Conservation (phyloP, 306 rosid species). For the Dryas octopetala region DNA sequence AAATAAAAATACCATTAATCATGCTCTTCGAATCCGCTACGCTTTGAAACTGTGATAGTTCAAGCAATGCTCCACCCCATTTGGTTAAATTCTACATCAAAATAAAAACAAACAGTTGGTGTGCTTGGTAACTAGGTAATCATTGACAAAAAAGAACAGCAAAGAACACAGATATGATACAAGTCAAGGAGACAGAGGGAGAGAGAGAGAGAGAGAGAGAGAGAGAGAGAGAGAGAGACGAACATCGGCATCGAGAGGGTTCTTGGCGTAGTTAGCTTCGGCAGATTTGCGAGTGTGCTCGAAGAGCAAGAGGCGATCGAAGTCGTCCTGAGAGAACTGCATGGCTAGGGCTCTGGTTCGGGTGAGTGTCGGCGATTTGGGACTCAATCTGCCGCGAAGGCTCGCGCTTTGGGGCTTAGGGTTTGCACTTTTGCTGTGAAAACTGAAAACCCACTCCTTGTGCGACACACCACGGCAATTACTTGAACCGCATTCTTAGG, state of each 20-base stretch:
- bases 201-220: not conserved
- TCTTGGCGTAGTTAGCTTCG: slow-evolving; percentile 52
- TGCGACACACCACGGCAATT: not conserved
- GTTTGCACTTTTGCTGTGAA: not conserved
- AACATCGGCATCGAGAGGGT: slow-evolving; percentile 78
- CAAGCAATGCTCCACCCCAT: slow-evolving; percentile 80
- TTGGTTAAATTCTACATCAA: slow-evolving; percentile 60
- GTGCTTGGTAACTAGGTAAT: too few relatives aligned
- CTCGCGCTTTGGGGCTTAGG: not conserved
- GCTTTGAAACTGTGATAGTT: slow-evolving; percentile 62
- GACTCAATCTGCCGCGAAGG: not conserved
- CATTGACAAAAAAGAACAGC: too few relatives aligned
- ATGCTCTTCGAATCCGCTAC: slow-evolving; percentile 46
- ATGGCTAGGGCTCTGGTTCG: slow-evolving; percentile 28
- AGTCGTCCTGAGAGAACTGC: slow-evolving; percentile 64
- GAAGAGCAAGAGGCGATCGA: slow-evolving; percentile 49
- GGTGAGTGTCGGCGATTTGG: not conserved
- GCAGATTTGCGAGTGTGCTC: slow-evolving; percentile 60
- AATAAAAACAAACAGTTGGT: not conserved
- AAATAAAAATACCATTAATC: slow-evolving; percentile 47
- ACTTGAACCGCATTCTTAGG: too few relatives aligned
- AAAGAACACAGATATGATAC: too few relatives aligned
- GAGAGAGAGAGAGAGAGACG: slow-evolving; percentile 26
- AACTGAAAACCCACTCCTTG: not conserved
- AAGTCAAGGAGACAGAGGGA: not conserved